Evolutionary conservation across 1,139 yeast genomes (phyloP).

Genomic region (Scheffersomyces segobiensis): DNA sequence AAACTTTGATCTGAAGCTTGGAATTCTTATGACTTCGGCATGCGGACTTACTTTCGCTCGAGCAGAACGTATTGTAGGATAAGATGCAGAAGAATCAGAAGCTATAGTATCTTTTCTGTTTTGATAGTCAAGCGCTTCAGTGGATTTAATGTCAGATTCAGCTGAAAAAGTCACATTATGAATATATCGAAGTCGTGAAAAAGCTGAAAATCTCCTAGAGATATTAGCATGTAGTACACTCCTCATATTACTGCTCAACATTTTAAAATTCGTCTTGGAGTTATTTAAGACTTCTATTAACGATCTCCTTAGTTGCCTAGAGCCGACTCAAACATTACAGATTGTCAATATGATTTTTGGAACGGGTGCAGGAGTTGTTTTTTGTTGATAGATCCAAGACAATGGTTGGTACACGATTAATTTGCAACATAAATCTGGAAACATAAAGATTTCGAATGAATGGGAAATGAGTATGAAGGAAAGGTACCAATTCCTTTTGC

Average conservation of each 20-base stretch:
- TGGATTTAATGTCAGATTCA: background rate
- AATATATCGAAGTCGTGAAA: background rate
- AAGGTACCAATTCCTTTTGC: no score
- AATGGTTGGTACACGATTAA: no score
- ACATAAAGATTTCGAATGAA: no score
- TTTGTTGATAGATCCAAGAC: no score
- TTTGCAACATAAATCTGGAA: no score
- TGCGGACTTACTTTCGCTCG: slow-evolving; percentile 4
- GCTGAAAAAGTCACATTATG: background rate
- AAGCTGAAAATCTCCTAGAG: background rate
- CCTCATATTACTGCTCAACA: background rate
- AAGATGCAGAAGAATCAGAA: slow-evolving; percentile 10
- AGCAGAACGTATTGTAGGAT: slow-evolving; percentile 19
- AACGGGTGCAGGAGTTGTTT: background rate
- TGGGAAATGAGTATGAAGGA: no score
- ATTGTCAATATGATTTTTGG: background rate
- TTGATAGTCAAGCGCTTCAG: slow-evolving; percentile 8
- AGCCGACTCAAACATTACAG: background rate
- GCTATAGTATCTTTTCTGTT: slow-evolving; percentile 8
- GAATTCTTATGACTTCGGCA: slow-evolving; percentile 12
- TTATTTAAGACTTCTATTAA: no score
- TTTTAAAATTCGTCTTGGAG: background rate
- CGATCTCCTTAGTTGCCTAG: background rate
- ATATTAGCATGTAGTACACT: background rate
- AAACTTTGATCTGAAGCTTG: slow-evolving; percentile 20